A percentile compares a stretch with the other conserved stretches of the same genome.
Conservation (phyloP, 1,139 yeast genomes). For the Magnusiomyces sp. region DNA sequence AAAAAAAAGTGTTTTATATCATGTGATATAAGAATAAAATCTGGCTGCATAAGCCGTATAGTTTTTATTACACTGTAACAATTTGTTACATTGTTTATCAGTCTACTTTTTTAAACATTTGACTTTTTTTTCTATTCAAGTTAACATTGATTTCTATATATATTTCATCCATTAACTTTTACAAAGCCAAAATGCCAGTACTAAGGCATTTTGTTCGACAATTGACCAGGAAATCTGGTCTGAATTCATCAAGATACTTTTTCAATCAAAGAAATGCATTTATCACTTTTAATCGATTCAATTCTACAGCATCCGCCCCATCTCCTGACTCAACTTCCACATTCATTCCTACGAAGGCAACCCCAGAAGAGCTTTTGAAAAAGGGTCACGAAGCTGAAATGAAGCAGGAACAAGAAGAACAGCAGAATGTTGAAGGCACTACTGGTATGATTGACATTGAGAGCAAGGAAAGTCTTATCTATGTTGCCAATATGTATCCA, state of each 20-base stretch:
- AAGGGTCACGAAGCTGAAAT: conserved; percentile 13
- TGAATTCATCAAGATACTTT: background rate
- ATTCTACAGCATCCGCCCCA: background rate
- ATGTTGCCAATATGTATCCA: conserved; percentile 30
- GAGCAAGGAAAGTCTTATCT: conserved; percentile 43
- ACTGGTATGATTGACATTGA: conserved; percentile 54
- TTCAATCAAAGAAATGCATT: background rate
- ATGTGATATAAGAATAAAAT: too few species aligned
- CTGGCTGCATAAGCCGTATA: too few species aligned
- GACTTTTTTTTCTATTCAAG: too few species aligned
- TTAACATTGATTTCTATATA: too few species aligned
- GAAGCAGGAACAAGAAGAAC: conserved; percentile 38
- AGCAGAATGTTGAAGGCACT: conserved; percentile 37
- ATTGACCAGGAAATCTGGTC: too few species aligned
- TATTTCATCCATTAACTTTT: background rate
- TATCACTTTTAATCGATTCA: background rate
- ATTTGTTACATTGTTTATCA: too few species aligned
- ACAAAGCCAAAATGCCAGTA: too few species aligned
- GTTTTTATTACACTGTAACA: too few species aligned
- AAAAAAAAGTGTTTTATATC: too few species aligned
- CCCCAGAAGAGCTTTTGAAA: conserved; percentile 7
- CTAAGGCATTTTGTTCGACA: too few species aligned
- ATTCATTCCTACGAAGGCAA: background rate
- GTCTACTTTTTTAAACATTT: too few species aligned
- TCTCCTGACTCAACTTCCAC: too few species aligned